Conservation (phyloP, 2,329 filamentous ascomycete genomes). For the Celoporthe dispersa region DNA sequence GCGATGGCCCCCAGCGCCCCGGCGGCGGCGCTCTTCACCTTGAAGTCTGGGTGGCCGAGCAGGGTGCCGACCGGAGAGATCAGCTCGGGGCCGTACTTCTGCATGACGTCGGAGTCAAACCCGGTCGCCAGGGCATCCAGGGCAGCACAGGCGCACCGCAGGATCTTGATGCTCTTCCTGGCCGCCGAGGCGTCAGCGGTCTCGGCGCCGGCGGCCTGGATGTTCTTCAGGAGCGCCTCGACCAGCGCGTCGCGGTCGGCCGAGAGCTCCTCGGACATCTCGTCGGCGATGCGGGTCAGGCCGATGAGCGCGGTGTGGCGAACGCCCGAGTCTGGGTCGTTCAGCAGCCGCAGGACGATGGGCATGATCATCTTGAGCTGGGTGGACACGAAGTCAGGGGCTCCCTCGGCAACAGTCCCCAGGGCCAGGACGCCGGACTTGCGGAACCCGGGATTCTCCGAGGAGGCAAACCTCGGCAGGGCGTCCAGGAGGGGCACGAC, state of each 20-base stretch:
- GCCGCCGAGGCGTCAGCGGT: constrained; percentile 65
- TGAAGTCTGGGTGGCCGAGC: constrained; percentile 81
- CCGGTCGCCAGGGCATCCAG: constrained; percentile 91
- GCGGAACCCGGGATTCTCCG: constrained; percentile 75
- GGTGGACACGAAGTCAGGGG: constrained; percentile 94
- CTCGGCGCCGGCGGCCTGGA: constrained; percentile 76
- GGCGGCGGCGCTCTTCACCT: constrained; percentile 87
- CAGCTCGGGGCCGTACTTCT: constrained; percentile 79
- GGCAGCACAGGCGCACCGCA: constrained; percentile 87
- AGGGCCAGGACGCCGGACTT: constrained; percentile 91
- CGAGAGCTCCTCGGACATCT: constrained; percentile 87
- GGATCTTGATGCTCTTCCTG: constrained; percentile 81
- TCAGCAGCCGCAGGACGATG: constrained; percentile 78
- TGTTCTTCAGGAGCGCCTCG: constrained; percentile 82
- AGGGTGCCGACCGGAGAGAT: constrained; percentile 84
- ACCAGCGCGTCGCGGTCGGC: constrained; percentile 86
- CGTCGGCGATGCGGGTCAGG: constrained; percentile 88
- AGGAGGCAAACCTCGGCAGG: constrained; percentile 79
- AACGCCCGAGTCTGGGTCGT: constrained; percentile 83
- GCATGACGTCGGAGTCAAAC: constrained; percentile 79
- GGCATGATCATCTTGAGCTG: constrained; percentile 88
- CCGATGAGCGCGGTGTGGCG: constrained; percentile 86
- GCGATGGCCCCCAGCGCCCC: constrained; percentile 91
- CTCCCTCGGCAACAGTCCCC: constrained; percentile 93
- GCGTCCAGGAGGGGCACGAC: constrained; percentile 89